These are phyloP conservation scores for Saururus chinensis DNA, from an alignment of 164 flowering plant genomes.

Conservation along the genomic window DNA sequence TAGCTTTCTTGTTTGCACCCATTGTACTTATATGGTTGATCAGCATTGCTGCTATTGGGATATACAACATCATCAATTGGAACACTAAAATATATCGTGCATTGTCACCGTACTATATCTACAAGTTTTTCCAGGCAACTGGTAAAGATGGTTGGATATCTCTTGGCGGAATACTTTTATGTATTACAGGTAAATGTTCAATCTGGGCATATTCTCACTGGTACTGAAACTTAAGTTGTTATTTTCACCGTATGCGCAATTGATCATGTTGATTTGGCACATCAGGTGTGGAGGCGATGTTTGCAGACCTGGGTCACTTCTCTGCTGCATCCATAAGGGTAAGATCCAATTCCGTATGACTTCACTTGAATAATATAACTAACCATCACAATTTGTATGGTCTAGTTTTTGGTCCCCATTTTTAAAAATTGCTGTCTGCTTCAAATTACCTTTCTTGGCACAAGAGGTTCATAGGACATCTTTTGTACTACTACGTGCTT, in stretches of 20 bases:
- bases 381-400: too few species aligned
- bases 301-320: conserved; percentile 56
- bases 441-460: too few species aligned
- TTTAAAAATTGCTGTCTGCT: too few species aligned
- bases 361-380: not conserved
- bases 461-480: too few species aligned
- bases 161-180: conserved; percentile 57
- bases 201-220: conserved; percentile 1
- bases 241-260: not conserved
- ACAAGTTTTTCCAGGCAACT: conserved; percentile 38
- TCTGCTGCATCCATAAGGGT: conserved; percentile 47
- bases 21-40: conserved; percentile 50
- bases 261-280: not conserved
- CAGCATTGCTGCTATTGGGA: conserved; percentile 37
- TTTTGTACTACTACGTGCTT: too few species aligned
- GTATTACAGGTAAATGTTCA: conserved; percentile 38
- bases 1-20: conserved; percentile 57
- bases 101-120: conserved; percentile 55
- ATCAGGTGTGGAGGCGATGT: conserved; percentile 63
- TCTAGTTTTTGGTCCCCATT: not conserved
- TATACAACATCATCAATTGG: conserved; percentile 56
- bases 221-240: not conserved
- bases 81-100: conserved; percentile 45
- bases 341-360: conserved; percentile 7
- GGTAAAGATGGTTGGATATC: conserved; percentile 68